Percentiles rank a stretch among this genome's conserved stretches.
phyloP scores from a whole-genome alignment of 2,329 filamentous ascomycete species.

The Trichoderma sp. region DNA sequence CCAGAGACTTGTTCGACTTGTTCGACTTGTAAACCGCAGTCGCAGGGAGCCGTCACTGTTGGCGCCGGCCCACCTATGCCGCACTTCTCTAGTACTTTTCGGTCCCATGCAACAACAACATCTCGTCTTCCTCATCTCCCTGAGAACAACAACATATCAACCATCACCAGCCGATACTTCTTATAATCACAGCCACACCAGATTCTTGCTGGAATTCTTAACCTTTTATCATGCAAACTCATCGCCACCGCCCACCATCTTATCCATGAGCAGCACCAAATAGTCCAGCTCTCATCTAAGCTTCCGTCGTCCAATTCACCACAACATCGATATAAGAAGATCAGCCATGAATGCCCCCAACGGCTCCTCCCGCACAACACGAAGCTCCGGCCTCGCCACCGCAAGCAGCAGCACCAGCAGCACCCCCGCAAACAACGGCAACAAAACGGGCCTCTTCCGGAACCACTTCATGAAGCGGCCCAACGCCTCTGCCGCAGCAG shows the following conservation, averaged over 20 bases:
- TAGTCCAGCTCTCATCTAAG: too few relatives aligned
- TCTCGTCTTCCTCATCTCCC: not conserved
- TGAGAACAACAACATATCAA: not conserved
- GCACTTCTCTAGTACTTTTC: not conserved
- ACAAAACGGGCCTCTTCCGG: constrained; percentile 58
- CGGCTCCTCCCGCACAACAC: constrained; percentile 20
- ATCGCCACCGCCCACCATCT: not conserved
- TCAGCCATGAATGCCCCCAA: constrained; percentile 18
- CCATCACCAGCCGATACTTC: not conserved
- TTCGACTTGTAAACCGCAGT: not conserved
- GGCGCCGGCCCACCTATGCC: constrained; percentile 2
- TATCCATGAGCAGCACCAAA: not conserved
- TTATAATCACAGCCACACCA: not conserved
- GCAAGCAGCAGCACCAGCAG: not conserved
- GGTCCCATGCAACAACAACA: not conserved
- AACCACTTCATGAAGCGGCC: constrained; percentile 60
- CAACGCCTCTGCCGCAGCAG: constrained; percentile 44
- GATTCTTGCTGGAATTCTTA: too few relatives aligned
- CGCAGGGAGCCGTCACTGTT: not conserved
- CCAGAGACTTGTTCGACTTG: not conserved
- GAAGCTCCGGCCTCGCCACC: constrained; percentile 20
- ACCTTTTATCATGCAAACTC: not conserved
- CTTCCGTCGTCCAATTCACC: too few relatives aligned
- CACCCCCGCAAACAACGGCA: constrained; percentile 4
- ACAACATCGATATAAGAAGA: not conserved